phyloP scores from a whole-genome alignment of 208 protist species.

The Crithidia brevicula region DNA sequence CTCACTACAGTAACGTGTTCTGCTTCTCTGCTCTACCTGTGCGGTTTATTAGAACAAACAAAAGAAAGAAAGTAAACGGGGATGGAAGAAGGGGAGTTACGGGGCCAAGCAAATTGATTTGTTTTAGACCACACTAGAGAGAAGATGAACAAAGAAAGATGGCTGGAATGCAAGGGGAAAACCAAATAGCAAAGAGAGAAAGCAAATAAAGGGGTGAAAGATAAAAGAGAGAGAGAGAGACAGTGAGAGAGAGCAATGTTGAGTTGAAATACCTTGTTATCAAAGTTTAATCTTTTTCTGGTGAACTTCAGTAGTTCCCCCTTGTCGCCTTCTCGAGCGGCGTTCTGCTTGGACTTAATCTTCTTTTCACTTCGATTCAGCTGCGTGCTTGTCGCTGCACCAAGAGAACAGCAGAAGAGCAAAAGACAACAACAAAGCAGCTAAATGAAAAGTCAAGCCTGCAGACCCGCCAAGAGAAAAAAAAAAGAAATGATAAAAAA shows the following conservation, averaged over 20 bases:
- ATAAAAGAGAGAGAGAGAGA: too few species aligned
- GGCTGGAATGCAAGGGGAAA: neutral
- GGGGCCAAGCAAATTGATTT: neutral
- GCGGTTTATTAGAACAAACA: neutral
- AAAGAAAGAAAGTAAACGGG: constrained; percentile 15
- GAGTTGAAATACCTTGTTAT: too few species aligned
- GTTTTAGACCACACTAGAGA: neutral
- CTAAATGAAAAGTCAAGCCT: neutral
- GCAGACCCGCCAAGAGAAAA: neutral
- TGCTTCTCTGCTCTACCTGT: neutral
- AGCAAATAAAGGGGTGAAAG: neutral
- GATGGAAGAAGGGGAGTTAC: neutral
- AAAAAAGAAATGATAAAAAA: constrained; percentile 9
- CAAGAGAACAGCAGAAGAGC: too few species aligned
- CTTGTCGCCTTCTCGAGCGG: too few species aligned
- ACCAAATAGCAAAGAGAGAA: neutral
- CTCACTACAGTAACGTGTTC: neutral
- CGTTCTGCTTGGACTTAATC: too few species aligned
- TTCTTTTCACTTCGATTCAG: too few species aligned
- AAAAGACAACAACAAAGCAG: neutral
- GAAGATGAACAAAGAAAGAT: neutral
- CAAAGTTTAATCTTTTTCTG: too few species aligned
- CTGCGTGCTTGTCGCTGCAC: too few species aligned
- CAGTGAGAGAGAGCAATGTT: too few species aligned
- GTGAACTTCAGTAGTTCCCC: too few species aligned